These are phyloP conservation scores for Rhodosporidiobolus sp. DNA, from an alignment of 768 basidiomycete species.

Conservation along the genomic window DNA sequence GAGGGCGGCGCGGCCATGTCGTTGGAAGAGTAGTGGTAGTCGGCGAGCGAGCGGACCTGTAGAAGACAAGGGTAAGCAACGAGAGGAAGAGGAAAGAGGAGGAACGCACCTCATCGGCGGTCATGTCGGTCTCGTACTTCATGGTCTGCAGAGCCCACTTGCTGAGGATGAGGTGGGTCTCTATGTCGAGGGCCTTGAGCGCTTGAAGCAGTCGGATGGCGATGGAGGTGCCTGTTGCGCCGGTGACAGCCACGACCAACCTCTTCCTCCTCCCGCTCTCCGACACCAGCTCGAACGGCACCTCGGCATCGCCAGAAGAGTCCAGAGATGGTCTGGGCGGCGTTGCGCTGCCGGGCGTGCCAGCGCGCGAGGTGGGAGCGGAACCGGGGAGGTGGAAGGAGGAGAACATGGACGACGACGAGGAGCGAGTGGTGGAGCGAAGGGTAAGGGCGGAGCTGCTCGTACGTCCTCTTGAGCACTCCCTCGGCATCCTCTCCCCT, in stretches of 20 bases:
- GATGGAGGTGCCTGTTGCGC: neutral
- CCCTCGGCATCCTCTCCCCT: too few relatives aligned
- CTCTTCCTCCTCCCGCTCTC: neutral
- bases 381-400: neutral
- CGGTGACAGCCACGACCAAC: neutral
- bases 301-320: too few relatives aligned
- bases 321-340: neutral
- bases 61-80: neutral
- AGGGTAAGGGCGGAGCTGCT: too few relatives aligned
- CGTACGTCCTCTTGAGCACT: too few relatives aligned
- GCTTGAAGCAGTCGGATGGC: neutral
- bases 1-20: neutral
- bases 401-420: neutral
- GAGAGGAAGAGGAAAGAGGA: too few relatives aligned
- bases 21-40: neutral
- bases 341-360: neutral
- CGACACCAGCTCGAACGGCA: neutral
- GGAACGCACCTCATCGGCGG: too few relatives aligned
- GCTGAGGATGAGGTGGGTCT: neutral
- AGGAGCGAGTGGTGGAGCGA: neutral
- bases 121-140: conserved; percentile 1
- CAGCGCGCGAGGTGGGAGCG: neutral
- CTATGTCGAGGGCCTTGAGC: conserved; percentile 1
- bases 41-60: neutral
- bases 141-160: conserved; percentile 1